Base-by-base conservation (phyloP, 2,329 filamentous ascomycete genomes). In the Colletotrichum liriopes region DNA sequence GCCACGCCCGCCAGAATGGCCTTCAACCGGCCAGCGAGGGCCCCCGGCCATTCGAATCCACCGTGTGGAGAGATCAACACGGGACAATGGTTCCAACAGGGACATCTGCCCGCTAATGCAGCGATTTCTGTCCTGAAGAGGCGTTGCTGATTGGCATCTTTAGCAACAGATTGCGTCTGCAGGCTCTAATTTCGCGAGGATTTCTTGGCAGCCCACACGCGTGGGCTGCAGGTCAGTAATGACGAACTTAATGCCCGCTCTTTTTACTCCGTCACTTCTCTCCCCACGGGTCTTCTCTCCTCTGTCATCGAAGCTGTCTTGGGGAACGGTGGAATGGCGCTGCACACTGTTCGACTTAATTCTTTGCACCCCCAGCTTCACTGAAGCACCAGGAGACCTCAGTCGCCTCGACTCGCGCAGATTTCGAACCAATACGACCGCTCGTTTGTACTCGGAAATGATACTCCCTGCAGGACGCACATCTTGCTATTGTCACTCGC, bases 211-310 rank as follows among this genome's bases (percentile, higher is more conserved):
- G 29, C 59, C 66, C 70, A 70, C 70, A 11, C 65, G 59, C 58
- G 59, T 47, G 59, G 60, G 58, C 58, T 60, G 56, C 51, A 29
- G 23, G 55, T 56, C 56, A 43, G 55, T 51, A 45, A 70, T 72
- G 70, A 72, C 70, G 70, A 70, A 70, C 52, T 61, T 59, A 45
- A 47, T 65, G 54, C 54, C 70, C 70, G 54, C 60, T 72, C 45
- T 65, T 70, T 54, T 65, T 49, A 47, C 43, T 58, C 56, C 51
- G 23, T 29, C 32, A 37, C 26, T 29, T 58, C 43, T 47, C 37
- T 51, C 45, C 43, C 58, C n/a, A 29, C 51, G 43, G 20, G 20
- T 41, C 47, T 47, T 59, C 32, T 16, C 18, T 58, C 32, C 43
- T 26, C 23, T 37, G 29, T 55, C 70, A 51, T 41, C 55, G 26